phyloP scores from a whole-genome alignment of 345 rosid genomes.

The Cardamine occulta region DNA sequence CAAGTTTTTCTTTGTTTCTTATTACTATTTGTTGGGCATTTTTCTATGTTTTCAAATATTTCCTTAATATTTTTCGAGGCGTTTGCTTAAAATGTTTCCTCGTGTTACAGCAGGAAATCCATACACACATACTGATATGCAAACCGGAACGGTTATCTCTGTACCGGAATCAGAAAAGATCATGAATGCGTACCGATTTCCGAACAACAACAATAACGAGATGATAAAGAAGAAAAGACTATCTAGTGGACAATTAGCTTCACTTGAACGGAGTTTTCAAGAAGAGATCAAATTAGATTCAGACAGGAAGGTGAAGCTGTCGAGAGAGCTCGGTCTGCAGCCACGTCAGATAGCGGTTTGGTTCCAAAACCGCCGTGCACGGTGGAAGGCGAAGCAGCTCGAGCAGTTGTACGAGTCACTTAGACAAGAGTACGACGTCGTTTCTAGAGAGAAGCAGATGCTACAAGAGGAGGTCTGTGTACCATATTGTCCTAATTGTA shows the following conservation, averaged over 20 bases:
- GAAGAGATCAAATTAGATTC: slow-evolving; percentile 92
- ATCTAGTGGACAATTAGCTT: slow-evolving; percentile 74
- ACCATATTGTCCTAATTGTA: neutral
- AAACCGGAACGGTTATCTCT: slow-evolving; percentile 47
- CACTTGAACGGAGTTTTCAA: slow-evolving; percentile 78
- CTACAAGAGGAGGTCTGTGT: slow-evolving; percentile 79
- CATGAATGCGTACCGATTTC: slow-evolving; percentile 26
- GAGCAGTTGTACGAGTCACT: slow-evolving; percentile 76
- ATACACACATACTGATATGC: slow-evolving; percentile 41
- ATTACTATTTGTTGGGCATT: slow-evolving; percentile 3
- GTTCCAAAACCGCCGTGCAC: slow-evolving; percentile 88
- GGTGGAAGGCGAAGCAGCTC: slow-evolving; percentile 90
- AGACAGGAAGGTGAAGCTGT: slow-evolving; percentile 76
- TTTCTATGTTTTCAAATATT: slow-evolving; percentile 9
- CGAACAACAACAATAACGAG: slow-evolving; percentile 45
- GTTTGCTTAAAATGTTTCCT: neutral
- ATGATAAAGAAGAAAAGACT: slow-evolving; percentile 73
- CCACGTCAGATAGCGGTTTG: slow-evolving; percentile 94
- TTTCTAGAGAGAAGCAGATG: slow-evolving; percentile 72
- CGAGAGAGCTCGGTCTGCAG: slow-evolving; percentile 83
- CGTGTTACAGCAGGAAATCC: slow-evolving; percentile 41
- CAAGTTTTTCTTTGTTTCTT: neutral
- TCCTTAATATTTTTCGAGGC: neutral
- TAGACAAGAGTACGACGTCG: slow-evolving; percentile 66
- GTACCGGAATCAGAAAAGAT: slow-evolving; percentile 46